Base-by-base conservation (phyloP, 2,329 filamentous ascomycete genomes). In the Triangularia verruculosa region DNA sequence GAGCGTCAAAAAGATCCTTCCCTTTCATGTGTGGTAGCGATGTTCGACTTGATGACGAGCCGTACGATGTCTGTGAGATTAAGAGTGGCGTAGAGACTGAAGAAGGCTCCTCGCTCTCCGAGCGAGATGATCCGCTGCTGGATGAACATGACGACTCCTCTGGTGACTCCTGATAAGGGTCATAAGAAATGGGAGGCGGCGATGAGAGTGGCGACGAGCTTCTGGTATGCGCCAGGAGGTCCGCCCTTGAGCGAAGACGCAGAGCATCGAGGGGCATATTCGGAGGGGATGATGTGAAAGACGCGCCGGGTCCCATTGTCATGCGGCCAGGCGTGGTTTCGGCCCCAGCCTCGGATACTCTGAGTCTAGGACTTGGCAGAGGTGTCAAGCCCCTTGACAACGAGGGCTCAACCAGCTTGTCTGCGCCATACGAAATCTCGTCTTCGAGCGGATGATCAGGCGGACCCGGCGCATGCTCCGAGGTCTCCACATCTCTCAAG, bases 1-100 rank as follows among this genome's bases (percentile, higher is more conserved):
- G 86, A 15, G 84, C 83, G 73, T 91, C 88, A 68, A 92, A 92
- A 2, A 92, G 76, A 70, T 92, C 89, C 61, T 86, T 84, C 2
- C 89, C 89, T 72, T 90, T 90, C 74, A 91, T 83, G 55, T 87
- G 86, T 1, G 85, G 85, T 0, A 89, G 71, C 7, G 76, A 74
- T 7, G 73, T 66, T 15, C 71, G 71, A 24, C 66, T 68, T 0
- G 70, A 68, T 13, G 67, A 69, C 1, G 72, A 74, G 2, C 66
- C 64, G 57, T 68, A 71, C 0, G 73, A 74, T 1, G 72, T 71
- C 57, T 72, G 72, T 0, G 74, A 73, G 39, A 71, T 75, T 61
- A 75, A 65, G 61, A 68, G 55, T 0, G 72, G 72, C 15, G 79
- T 80, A 0, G 77, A 73, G 4, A 75, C 77, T 2, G 76, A 75